phyloP scores from a whole-genome alignment of 2,329 filamentous ascomycete genomes.

The Phyllosticta capitalensis region DNA sequence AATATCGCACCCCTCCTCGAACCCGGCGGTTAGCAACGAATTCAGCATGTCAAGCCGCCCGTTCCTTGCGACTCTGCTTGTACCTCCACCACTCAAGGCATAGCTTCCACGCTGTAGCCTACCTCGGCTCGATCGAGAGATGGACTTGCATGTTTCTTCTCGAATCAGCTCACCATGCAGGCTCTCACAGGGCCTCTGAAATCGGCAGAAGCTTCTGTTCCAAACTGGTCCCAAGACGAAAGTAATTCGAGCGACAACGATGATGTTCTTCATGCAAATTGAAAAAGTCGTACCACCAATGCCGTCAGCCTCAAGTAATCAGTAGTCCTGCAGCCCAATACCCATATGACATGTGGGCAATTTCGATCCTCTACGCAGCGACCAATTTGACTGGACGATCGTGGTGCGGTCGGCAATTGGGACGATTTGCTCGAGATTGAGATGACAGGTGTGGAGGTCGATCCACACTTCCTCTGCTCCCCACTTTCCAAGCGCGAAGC shows the following conservation, averaged over 20 bases:
- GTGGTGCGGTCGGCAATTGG: not conserved
- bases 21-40: not conserved
- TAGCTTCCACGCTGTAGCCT: not conserved
- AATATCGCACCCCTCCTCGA: not conserved
- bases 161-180: not conserved
- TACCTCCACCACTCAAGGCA: not conserved
- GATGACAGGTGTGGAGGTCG: not conserved
- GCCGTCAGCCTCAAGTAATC: not conserved
- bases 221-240: not conserved
- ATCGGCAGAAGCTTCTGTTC: not conserved
- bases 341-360: not conserved
- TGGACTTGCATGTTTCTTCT: not conserved
- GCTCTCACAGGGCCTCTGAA: not conserved
- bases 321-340: not conserved
- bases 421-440: not conserved
- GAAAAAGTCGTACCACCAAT: not conserved
- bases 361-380: not conserved
- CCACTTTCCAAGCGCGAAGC: not conserved
- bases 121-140: not conserved
- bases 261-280: not conserved
- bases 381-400: not conserved
- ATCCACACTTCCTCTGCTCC: not conserved
- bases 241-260: not conserved
- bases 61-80: not conserved
- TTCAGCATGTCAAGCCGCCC: not conserved